Base-by-base conservation (phyloP, 345 rosid genomes). In the Psidium guajava region DNA sequence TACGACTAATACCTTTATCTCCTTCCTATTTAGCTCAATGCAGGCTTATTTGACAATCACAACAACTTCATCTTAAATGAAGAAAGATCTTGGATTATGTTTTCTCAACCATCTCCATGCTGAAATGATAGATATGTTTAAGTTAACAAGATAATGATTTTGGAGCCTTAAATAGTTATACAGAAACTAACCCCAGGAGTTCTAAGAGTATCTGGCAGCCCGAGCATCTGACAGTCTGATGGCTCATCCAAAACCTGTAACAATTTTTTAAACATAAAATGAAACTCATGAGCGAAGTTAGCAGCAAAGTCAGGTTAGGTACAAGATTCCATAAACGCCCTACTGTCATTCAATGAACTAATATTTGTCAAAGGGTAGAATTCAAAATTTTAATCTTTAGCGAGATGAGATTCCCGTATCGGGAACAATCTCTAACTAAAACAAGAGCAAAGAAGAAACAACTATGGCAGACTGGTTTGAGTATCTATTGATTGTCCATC, bases 111-210 rank as follows among this genome's bases (percentile, higher is more conserved):
- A 59, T 61, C 74, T 61, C 74, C 40, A 27, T 27, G 73, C 73
- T 59, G 40, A 59, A 59, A 59, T 7, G 73, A 59, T 59, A n/a
- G 73, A 59, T 59, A 3, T 59, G 40, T 28, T 0, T 28, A 61
- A 61, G 74, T 61, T 61, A 59, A 20, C 40, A 16, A 61, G 74
- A 61, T 4, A 20, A 77, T 77, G 82, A 42, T 15, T 28, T 1
- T 6, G 0, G 20, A 32, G 28, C 74, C 40, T 13, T 61, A 61
- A 28, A 75, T 49, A 56, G 61, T 50, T 47, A 87, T 40, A 51
- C 88, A 87, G 82, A 81, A 86, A 83, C 54, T 82, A 91, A 95
- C 99, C 98, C 92, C 96, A 64, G 98, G 99, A 87, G 98, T 96
- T 64, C n/a, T 92, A 86, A 94, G 89, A 88, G 86, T 88, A n/a